Conservation (phyloP, 1,284 basidiomycete genomes). For the Phylloboletellus chloephorus region DNA sequence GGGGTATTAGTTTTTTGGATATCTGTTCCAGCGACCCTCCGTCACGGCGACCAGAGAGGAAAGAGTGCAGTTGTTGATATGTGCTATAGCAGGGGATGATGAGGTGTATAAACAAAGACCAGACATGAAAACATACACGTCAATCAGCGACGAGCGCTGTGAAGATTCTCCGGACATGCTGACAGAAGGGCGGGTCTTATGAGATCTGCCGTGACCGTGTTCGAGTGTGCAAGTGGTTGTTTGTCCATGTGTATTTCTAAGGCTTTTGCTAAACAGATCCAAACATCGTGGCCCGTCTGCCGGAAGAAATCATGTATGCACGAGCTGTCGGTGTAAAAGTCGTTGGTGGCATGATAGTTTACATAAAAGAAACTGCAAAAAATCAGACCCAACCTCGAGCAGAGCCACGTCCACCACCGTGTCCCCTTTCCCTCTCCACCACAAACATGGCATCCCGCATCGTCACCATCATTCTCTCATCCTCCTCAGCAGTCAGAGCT, state of each 20-base stretch:
- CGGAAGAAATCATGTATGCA: too few species aligned
- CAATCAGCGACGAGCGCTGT: slow-evolving; percentile 44
- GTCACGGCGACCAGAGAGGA: slow-evolving; percentile 54
- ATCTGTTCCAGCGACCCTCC: slow-evolving; percentile 52
- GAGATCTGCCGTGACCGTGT: slow-evolving; percentile 5
- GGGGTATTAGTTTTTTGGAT: slow-evolving; percentile 51
- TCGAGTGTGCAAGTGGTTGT: slow-evolving; percentile 14
- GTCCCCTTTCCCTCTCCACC: slow-evolving; percentile 69
- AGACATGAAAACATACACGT: slow-evolving; percentile 36
- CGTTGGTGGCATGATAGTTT: too few species aligned
- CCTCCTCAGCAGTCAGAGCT: slow-evolving; percentile 41
- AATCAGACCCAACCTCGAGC: slow-evolving; percentile 61
- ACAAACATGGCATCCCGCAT: slow-evolving; percentile 77
- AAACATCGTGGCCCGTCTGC: slow-evolving; percentile 18
- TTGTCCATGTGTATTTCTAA: slow-evolving; percentile 25
- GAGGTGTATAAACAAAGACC: background rate
- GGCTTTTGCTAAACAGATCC: slow-evolving; percentile 21
- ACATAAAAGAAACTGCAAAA: too few species aligned
- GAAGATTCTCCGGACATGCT: slow-evolving; percentile 41
- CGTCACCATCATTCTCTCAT: slow-evolving; percentile 54
- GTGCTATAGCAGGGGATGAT: slow-evolving; percentile 40
- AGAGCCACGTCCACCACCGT: slow-evolving; percentile 70
- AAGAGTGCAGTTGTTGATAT: slow-evolving; percentile 58
- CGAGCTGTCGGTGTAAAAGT: too few species aligned
- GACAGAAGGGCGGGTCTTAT: slow-evolving; percentile 7